A percentile compares a stretch with the other conserved stretches of the same genome.
These are phyloP conservation scores for Posidonia oceanica DNA, from an alignment of 116 monocot species.

Conservation along the genomic window DNA sequence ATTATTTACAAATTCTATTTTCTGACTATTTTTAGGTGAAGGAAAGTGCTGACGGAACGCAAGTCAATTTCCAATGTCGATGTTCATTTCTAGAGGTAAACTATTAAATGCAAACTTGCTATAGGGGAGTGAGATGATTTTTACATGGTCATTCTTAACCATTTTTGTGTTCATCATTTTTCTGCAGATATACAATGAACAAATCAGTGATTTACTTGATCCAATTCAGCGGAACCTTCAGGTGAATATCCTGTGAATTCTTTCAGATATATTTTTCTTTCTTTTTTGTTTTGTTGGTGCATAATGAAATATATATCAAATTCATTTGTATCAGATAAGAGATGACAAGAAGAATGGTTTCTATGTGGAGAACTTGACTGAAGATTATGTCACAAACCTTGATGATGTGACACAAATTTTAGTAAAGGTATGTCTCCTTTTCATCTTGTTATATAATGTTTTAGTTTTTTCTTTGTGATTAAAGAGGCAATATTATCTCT, in stretches of 20 bases:
- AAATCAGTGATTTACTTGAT: conserved; percentile 73
- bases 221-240: conserved; percentile 60
- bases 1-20: neutral
- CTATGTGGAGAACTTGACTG: conserved; percentile 68
- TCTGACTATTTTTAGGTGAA: conserved; percentile 27
- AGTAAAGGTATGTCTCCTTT: conserved; percentile 43
- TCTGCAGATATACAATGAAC: conserved; percentile 63
- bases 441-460: too few species aligned
- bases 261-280: neutral
- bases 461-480: too few species aligned
- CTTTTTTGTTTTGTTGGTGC: neutral
- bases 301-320: neutral
- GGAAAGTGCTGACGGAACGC: conserved; percentile 26
- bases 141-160: neutral
- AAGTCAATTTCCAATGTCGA: conserved; percentile 57
- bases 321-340: conserved; percentile 31
- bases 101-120: neutral
- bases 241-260: conserved; percentile 19
- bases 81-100: conserved; percentile 93
- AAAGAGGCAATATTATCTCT: too few species aligned
- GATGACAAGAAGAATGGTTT: conserved; percentile 41
- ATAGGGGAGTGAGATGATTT: neutral
- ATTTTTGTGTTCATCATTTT: neutral
- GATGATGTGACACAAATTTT: conserved; percentile 69
- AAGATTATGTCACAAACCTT: conserved; percentile 50